Conservation (phyloP, 805 yeast species). For the Yarrowia bubula region DNA sequence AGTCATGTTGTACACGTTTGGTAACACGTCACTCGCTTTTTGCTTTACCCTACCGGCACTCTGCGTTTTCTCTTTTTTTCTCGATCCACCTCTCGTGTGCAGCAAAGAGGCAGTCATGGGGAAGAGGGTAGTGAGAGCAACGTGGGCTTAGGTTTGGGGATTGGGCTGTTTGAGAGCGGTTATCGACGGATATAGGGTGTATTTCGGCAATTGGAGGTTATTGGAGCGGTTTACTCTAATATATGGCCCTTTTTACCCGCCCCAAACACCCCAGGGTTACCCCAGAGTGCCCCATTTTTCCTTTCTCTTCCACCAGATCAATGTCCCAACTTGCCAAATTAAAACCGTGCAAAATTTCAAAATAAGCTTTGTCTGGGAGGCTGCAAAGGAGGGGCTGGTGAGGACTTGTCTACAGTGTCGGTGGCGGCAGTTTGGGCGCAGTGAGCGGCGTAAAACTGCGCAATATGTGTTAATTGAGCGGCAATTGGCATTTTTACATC, state of each 20-base stretch:
- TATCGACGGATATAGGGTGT: neutral
- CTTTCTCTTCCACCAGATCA: neutral
- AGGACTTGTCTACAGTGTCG: neutral
- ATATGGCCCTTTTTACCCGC: too few species aligned
- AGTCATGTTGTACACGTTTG: too few species aligned
- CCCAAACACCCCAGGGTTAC: neutral
- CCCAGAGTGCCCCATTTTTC: neutral
- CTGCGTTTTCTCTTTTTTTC: too few species aligned
- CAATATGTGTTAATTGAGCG: neutral
- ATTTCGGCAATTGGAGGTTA: neutral
- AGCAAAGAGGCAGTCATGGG: neutral
- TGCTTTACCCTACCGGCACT: neutral
- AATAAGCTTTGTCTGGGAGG: slow-evolving; percentile 5
- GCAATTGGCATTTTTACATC: neutral
- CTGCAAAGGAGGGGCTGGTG: slow-evolving; percentile 24
- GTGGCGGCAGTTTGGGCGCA: neutral
- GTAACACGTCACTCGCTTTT: neutral
- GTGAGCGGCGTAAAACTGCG: neutral
- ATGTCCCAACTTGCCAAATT: neutral
- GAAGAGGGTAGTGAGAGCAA: neutral
- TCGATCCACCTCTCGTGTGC: slow-evolving; percentile 14
- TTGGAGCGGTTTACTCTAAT: too few species aligned
- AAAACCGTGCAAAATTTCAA: slow-evolving; percentile 19
- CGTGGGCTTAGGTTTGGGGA: neutral
- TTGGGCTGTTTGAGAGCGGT: neutral